Conservation (phyloP, 352 stramenopile genomes). For the Saprolegnia diclina region DNA sequence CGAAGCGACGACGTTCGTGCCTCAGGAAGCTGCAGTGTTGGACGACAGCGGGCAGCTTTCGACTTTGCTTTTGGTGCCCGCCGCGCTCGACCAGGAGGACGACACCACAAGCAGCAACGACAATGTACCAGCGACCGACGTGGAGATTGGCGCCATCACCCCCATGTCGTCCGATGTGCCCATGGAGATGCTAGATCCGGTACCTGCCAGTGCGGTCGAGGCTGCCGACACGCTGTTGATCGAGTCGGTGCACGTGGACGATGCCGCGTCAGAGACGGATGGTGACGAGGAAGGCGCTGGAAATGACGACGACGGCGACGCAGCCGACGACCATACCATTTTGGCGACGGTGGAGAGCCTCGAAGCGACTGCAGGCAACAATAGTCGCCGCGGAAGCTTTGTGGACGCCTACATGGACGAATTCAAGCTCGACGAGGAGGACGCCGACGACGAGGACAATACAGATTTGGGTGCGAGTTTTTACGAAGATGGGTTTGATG, state of each 20-base stretch:
- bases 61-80: too few species aligned
- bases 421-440: background rate
- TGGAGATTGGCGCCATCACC: too few species aligned
- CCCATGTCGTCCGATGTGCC: too few species aligned
- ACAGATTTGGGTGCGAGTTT: background rate
- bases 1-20: too few species aligned
- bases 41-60: too few species aligned
- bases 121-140: too few species aligned
- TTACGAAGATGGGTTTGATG: slow-evolving; percentile 13
- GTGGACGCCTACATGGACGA: background rate
- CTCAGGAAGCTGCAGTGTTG: too few species aligned
- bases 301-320: slow-evolving; percentile 4
- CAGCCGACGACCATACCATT: background rate
- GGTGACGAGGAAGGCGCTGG: background rate
- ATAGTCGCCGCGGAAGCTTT: background rate
- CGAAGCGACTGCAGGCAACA: background rate
- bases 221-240: background rate
- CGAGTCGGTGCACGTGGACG: slow-evolving; percentile 1
- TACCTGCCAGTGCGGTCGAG: background rate
- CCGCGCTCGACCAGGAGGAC: too few species aligned
- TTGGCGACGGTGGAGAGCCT: background rate
- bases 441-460: background rate
- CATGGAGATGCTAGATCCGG: too few species aligned
- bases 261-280: background rate
- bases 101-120: too few species aligned